A percentile compares a stretch with the other conserved stretches of the same genome.
Evolutionary conservation across 805 yeast genomes (phyloP).

Genomic region (Barnettozyma siamensis): DNA sequence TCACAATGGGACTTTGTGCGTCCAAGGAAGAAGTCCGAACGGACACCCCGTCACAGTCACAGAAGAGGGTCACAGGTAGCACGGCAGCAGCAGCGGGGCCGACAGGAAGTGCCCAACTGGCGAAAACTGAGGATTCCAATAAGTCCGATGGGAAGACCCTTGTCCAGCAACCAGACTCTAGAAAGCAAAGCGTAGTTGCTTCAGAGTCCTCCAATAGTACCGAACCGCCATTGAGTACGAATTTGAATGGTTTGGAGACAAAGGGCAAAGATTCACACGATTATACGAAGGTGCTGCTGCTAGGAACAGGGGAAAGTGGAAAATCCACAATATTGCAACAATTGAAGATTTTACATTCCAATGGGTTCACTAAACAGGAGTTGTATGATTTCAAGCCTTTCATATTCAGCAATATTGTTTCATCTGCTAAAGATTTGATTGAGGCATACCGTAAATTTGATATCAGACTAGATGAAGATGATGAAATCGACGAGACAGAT

Average conservation of each 20-base stretch:
- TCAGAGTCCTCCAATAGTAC: not conserved
- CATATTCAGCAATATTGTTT: constrained; percentile 71
- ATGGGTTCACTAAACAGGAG: constrained; percentile 48
- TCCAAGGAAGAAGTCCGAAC: constrained; percentile 15
- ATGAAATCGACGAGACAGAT: constrained; percentile 28
- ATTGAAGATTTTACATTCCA: constrained; percentile 35
- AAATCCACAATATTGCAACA: constrained; percentile 43
- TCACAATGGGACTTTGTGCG: constrained; percentile 19
- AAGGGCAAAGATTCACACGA: constrained; percentile 33
- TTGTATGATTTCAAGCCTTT: constrained; percentile 68
- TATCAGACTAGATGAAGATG: constrained; percentile 27
- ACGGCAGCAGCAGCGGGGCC: too few relatives aligned
- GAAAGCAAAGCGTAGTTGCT: constrained; percentile 1
- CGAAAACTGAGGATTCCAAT: too few relatives aligned
- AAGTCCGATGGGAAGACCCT: constrained; percentile 5
- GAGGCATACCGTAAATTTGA: constrained; percentile 55
- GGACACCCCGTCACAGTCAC: not conserved
- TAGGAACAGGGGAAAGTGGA: constrained; percentile 73
- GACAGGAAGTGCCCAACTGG: too few relatives aligned
- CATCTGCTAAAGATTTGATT: constrained; percentile 66
- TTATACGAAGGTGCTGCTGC: constrained; percentile 60
- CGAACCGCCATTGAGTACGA: constrained; percentile 1
- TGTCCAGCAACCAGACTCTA: not conserved
- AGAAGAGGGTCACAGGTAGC: too few relatives aligned
- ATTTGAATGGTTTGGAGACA: not conserved